These are phyloP conservation scores for Sungouiella blattae DNA, from an alignment of 805 yeast species.

Conservation along the genomic window DNA sequence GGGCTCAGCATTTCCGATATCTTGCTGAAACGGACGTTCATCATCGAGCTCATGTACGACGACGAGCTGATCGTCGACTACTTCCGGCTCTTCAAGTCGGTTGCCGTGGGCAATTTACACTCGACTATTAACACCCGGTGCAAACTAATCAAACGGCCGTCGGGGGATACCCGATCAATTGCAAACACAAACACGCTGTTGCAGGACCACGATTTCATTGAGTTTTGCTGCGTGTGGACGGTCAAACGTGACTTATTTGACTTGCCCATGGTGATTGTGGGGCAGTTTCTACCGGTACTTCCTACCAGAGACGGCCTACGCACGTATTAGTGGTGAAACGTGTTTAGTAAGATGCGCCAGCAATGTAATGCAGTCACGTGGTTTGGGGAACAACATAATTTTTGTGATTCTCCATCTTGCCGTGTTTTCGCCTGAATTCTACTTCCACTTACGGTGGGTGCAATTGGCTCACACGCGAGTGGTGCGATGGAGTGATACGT, in stretches of 20 bases:
- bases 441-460: too few species aligned
- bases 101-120: slow-evolving; percentile 66
- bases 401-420: too few species aligned
- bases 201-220: slow-evolving; percentile 31
- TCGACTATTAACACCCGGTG: slow-evolving; percentile 51
- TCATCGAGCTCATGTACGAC: slow-evolving; percentile 75
- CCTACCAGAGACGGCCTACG: slow-evolving; percentile 31
- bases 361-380: too few species aligned
- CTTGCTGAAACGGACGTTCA: slow-evolving; percentile 57
- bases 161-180: slow-evolving; percentile 9
- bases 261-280: slow-evolving; percentile 79
- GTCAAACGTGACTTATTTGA: slow-evolving; percentile 80
- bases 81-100: slow-evolving; percentile 64
- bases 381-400: too few species aligned
- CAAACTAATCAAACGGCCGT: slow-evolving; percentile 39
- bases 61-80: slow-evolving; percentile 70
- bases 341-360: too few species aligned
- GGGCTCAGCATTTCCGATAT: slow-evolving; percentile 60
- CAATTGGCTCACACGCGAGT: too few species aligned
- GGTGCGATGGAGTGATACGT: too few species aligned
- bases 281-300: slow-evolving; percentile 72
- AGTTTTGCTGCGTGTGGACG: slow-evolving; percentile 81
- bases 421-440: too few species aligned
- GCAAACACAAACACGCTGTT: slow-evolving; percentile 17
- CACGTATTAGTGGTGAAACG: slow-evolving; percentile 26